These are phyloP conservation scores for Ramularia endophylla DNA, from an alignment of 2,329 filamentous ascomycete species.

Conservation along the genomic window DNA sequence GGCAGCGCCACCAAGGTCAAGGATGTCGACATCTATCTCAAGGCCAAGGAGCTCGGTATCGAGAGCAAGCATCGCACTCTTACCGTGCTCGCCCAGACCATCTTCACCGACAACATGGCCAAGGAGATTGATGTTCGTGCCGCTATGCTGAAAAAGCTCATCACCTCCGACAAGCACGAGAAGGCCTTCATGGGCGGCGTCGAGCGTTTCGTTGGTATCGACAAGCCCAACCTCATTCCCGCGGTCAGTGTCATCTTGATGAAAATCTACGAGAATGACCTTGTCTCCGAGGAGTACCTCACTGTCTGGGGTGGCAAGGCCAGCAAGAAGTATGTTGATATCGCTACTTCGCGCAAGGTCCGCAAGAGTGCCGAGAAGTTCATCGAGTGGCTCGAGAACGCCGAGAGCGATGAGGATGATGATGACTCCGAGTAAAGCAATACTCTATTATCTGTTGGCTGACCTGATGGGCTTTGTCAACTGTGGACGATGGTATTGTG, in stretches of 20 bases:
- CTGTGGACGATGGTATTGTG: not conserved
- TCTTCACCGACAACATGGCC: conserved; percentile 86
- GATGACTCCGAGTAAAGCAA: conserved; percentile 20
- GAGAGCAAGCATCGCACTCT: conserved; percentile 92
- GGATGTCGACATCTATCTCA: conserved; percentile 88
- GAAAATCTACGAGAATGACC: conserved; percentile 83
- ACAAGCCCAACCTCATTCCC: conserved; percentile 71
- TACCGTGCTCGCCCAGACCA: conserved; percentile 82
- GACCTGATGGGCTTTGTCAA: not conserved
- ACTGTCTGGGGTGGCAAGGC: conserved; percentile 90
- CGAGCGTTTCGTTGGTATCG: conserved; percentile 83
- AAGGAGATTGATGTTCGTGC: conserved; percentile 82
- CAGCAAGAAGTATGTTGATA: conserved; percentile 96
- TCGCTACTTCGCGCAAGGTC: conserved; percentile 86
- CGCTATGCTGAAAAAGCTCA: conserved; percentile 78
- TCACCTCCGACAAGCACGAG: conserved; percentile 87
- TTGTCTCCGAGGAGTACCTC: conserved; percentile 81
- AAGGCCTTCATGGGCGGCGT: conserved; percentile 93
- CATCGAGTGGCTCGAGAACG: conserved; percentile 75
- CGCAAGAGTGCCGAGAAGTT: conserved; percentile 92
- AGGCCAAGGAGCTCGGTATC: conserved; percentile 93
- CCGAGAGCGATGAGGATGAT: conserved; percentile 24
- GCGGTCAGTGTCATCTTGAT: conserved; percentile 82
- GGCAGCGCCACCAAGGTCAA: conserved; percentile 73
- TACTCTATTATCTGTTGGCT: conserved; percentile 1